Conservation (phyloP, 1,139 yeast genomes). For the Lodderomyces jiufengensis region DNA sequence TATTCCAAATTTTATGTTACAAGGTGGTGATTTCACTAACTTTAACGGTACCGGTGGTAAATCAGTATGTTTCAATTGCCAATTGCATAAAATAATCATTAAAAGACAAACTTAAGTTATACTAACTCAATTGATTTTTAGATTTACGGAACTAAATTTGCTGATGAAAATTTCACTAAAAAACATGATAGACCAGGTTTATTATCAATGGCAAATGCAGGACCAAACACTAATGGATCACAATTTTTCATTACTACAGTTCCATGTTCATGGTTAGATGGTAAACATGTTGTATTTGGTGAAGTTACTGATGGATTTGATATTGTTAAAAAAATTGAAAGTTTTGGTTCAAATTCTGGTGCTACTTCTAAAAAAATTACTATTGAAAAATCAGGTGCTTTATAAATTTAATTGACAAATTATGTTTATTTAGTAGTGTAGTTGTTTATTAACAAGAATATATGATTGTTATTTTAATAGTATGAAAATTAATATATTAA, state of each 20-base stretch:
- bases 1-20: constrained; percentile 97
- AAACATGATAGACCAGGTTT: constrained; percentile 91
- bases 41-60: constrained; percentile 98
- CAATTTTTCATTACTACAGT: constrained; percentile 99
- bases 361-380: constrained; percentile 72
- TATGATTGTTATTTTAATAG: too few species aligned
- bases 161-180: constrained; percentile 90
- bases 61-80: constrained; percentile 39
- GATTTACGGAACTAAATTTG: constrained; percentile 92
- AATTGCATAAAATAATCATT: too few species aligned
- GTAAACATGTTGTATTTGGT: constrained; percentile 98
- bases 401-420: constrained; percentile 36
- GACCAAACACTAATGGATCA: constrained; percentile 99
- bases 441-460: too few species aligned
- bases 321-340: constrained; percentile 87
- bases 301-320: constrained; percentile 91
- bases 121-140: too few species aligned
- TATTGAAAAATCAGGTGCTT: constrained; percentile 84
- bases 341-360: constrained; percentile 82
- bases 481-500: too few species aligned
- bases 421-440: too few species aligned
- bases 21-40: constrained; percentile 98
- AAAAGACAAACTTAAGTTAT: too few species aligned
- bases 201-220: constrained; percentile 98
- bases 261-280: constrained; percentile 94